phyloP scores from a whole-genome alignment of 2,329 filamentous ascomycete genomes.

The Epicoccum sorghinum region DNA sequence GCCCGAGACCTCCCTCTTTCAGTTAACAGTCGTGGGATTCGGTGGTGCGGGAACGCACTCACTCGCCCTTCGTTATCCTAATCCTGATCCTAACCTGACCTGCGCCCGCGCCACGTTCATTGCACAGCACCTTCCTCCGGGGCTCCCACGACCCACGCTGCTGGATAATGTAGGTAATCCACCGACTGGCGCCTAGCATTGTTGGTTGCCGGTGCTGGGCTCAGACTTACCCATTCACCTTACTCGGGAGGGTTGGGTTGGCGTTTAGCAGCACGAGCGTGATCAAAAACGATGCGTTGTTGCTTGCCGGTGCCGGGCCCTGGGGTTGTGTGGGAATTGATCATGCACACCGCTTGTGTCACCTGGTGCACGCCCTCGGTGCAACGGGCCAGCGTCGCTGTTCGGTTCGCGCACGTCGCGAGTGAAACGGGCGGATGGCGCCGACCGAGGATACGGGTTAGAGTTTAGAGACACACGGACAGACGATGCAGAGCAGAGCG shows the following conservation, averaged over 20 bases:
- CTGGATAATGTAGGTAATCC: conserved; percentile 2
- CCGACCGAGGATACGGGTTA: neutral
- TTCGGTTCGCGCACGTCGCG: neutral
- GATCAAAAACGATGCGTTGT: neutral
- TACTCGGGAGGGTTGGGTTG: neutral
- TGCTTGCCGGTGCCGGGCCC: no score
- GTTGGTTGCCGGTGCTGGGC: neutral
- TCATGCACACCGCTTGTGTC: conserved; percentile 15
- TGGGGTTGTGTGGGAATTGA: neutral
- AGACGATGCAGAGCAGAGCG: neutral
- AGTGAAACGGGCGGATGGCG: neutral
- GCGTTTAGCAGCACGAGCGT: neutral
- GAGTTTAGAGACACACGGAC: neutral
- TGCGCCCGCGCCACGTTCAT: conserved; percentile 1
- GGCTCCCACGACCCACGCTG: conserved; percentile 11
- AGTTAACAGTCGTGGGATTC: neutral
- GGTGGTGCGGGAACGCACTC: neutral
- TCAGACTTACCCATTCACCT: no score
- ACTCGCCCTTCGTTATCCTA: neutral
- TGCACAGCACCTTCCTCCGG: neutral
- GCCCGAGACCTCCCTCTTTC: conserved; percentile 3
- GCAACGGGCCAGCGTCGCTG: neutral
- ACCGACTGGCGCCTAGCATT: conserved; percentile 1
- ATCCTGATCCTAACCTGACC: no score
- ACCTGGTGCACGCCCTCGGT: conserved; percentile 5